A percentile compares a stretch with the other conserved stretches of the same genome.
phyloP scores from a whole-genome alignment of 2,329 filamentous ascomycete species.

The Calcarisporium arbuscula region DNA sequence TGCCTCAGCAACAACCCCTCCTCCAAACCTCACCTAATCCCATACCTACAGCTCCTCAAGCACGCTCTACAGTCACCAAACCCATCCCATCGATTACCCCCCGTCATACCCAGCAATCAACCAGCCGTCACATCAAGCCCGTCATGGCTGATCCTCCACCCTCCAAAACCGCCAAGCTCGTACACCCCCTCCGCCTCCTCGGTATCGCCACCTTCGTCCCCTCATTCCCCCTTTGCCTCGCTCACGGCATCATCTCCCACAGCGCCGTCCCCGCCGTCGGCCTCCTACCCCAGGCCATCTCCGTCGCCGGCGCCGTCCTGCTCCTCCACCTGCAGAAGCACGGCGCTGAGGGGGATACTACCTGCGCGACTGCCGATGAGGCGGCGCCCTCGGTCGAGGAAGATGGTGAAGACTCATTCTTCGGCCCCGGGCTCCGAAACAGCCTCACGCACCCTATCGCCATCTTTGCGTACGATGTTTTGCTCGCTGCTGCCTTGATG shows the following conservation, averaged over 20 bases:
- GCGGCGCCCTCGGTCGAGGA: too few relatives aligned
- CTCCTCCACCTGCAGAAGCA: constrained; percentile 13
- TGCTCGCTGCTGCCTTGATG: constrained; percentile 30
- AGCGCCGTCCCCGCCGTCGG: constrained; percentile 30
- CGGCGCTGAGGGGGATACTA: constrained; percentile 5
- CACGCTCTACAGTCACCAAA: too few relatives aligned
- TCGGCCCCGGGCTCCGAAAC: constrained; percentile 3
- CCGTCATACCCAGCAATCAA: too few relatives aligned
- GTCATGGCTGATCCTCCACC: too few relatives aligned
- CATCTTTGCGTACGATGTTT: constrained; percentile 29
- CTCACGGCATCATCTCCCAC: constrained; percentile 28
- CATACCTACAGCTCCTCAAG: too few relatives aligned
- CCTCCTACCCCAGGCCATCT: constrained; percentile 31
- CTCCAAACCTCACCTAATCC: too few relatives aligned
- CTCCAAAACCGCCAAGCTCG: constrained; percentile 9
- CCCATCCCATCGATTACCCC: too few relatives aligned
- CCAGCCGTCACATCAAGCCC: too few relatives aligned
- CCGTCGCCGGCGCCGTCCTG: constrained; percentile 20
- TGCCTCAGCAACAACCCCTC: too few relatives aligned
- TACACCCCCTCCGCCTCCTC: constrained; percentile 25
- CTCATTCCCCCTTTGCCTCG: constrained; percentile 32
- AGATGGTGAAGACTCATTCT: constrained; percentile 6
- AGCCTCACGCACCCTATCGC: constrained; percentile 24
- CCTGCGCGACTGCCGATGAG: constrained; percentile 2
- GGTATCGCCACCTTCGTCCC: constrained; percentile 30